Conservation (phyloP, 345 rosid species). For the Lumnitzera littorea region DNA sequence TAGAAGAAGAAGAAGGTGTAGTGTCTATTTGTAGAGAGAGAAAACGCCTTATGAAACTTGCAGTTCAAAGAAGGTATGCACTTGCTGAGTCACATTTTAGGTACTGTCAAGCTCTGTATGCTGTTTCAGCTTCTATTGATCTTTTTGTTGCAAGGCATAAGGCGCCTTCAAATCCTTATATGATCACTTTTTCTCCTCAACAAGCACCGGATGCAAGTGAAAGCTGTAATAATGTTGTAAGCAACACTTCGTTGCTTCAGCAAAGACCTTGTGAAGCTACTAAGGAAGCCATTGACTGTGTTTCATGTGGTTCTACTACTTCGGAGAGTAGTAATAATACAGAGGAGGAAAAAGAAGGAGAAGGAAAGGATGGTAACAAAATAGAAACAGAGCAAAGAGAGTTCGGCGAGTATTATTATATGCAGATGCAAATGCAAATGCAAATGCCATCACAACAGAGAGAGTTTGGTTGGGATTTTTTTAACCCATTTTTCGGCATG, state of each 20-base stretch:
- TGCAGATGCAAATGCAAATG: constrained; percentile 55
- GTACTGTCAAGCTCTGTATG: constrained; percentile 61
- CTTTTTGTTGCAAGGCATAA: constrained; percentile 68
- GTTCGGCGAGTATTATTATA: constrained; percentile 22
- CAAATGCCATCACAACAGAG: constrained; percentile 35
- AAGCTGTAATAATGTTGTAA: constrained; percentile 13
- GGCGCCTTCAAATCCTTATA: constrained; percentile 58
- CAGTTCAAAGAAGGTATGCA: constrained; percentile 48
- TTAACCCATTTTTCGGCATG: constrained; percentile 50
- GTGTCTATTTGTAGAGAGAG: constrained; percentile 64
- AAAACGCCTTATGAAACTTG: constrained; percentile 47
- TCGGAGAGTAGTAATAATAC: constrained; percentile 12
- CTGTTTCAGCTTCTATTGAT: constrained; percentile 60
- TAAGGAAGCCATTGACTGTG: constrained; percentile 38
- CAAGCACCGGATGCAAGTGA: constrained; percentile 10
- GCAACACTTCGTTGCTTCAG: constrained; percentile 50
- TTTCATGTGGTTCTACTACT: constrained; percentile 29
- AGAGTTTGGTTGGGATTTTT: constrained; percentile 77
- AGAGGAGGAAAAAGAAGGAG: neutral
- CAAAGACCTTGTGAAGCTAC: constrained; percentile 38
- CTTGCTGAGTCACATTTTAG: constrained; percentile 63
- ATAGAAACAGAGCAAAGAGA: neutral
- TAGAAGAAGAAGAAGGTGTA: constrained; percentile 62
- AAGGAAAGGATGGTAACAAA: neutral
- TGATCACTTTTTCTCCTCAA: constrained; percentile 50